These are phyloP conservation scores for Tolypocladium paradoxum DNA, from an alignment of 2,329 filamentous ascomycete genomes.

Conservation along the genomic window DNA sequence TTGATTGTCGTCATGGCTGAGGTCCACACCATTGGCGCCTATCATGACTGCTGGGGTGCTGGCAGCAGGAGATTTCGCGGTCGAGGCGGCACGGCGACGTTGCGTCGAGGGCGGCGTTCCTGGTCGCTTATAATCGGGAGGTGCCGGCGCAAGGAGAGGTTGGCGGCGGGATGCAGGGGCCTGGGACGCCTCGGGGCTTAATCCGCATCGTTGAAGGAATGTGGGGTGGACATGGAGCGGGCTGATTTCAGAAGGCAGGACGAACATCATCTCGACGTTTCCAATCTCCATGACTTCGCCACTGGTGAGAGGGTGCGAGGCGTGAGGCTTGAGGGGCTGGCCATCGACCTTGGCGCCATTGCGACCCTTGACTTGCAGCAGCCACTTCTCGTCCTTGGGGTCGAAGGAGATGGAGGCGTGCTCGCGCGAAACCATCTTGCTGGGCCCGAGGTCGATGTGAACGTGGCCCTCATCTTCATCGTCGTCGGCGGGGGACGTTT, in stretches of 20 bases:
- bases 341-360: conserved; percentile 87
- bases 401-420: conserved; percentile 70
- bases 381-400: conserved; percentile 61
- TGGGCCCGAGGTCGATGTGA: conserved; percentile 81
- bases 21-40: conserved; percentile 51
- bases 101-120: conserved; percentile 46
- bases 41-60: conserved; percentile 26
- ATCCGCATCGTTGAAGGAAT: conserved; percentile 59
- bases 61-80: conserved; percentile 19
- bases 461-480: conserved; percentile 41
- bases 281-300: conserved; percentile 88
- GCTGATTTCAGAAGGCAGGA: conserved; percentile 65
- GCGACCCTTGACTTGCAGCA: conserved; percentile 75
- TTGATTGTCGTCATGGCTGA: conserved; percentile 72
- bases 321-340: conserved; percentile 53
- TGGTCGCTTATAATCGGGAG: conserved; percentile 48
- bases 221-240: conserved; percentile 56
- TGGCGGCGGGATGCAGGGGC: conserved; percentile 21
- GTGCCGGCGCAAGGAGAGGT: conserved; percentile 46
- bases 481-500: conserved; percentile 27
- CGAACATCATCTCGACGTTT: conserved; percentile 97
- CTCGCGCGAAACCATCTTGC: conserved; percentile 68
- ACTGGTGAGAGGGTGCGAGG: conserved; percentile 59
- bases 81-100: conserved; percentile 10
- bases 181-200: conserved; percentile 24